Percentiles rank a stretch among this genome's conserved stretches.
Evolutionary conservation across 2,329 filamentous ascomycete genomes (phyloP).

Genomic region (Colletotrichum tropicicola): DNA sequence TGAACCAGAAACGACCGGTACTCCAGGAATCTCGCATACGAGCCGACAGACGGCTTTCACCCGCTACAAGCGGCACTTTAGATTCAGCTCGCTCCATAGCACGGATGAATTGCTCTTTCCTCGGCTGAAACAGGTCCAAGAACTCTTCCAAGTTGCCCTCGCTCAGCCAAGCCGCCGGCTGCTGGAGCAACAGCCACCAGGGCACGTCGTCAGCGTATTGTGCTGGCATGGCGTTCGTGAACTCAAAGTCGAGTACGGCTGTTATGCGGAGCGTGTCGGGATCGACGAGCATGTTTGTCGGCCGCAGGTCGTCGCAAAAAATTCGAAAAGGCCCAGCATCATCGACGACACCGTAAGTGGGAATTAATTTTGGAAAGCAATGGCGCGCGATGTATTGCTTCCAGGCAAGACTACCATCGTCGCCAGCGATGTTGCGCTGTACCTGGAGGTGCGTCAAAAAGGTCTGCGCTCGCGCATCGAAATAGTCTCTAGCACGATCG

Average conservation of each 20-base stretch:
- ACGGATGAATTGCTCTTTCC: slow-evolving; percentile 47
- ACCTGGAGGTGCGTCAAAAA: slow-evolving; percentile 38
- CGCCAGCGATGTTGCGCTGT: slow-evolving; percentile 42
- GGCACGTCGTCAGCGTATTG: slow-evolving; percentile 48
- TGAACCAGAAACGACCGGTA: slow-evolving; percentile 45
- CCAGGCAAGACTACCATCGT: slow-evolving; percentile 36
- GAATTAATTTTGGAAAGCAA: slow-evolving; percentile 41
- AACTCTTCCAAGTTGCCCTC: slow-evolving; percentile 34
- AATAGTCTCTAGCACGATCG: slow-evolving; percentile 26
- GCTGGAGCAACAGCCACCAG: slow-evolving; percentile 47
- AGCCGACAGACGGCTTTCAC: slow-evolving; percentile 29
- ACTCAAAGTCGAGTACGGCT: slow-evolving; percentile 50
- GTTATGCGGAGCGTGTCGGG: slow-evolving; percentile 44
- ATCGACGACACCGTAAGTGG: slow-evolving; percentile 36
- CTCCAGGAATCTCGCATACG: slow-evolving; percentile 46
- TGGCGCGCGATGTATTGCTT: slow-evolving; percentile 43
- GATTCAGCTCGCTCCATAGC: slow-evolving; percentile 41
- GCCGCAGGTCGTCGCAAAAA: slow-evolving; percentile 50
- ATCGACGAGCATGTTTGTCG: slow-evolving; percentile 48
- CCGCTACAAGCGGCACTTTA: background rate
- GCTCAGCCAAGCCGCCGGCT: slow-evolving; percentile 36
- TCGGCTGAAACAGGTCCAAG: slow-evolving; percentile 37
- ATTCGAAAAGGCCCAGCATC: slow-evolving; percentile 45
- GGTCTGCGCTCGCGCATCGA: slow-evolving; percentile 34
- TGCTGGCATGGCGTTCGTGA: slow-evolving; percentile 49